A percentile compares a stretch with the other conserved stretches of the same genome.
phyloP scores from a whole-genome alignment of 1,284 basidiomycete genomes.

The Volvariella volvacea region DNA sequence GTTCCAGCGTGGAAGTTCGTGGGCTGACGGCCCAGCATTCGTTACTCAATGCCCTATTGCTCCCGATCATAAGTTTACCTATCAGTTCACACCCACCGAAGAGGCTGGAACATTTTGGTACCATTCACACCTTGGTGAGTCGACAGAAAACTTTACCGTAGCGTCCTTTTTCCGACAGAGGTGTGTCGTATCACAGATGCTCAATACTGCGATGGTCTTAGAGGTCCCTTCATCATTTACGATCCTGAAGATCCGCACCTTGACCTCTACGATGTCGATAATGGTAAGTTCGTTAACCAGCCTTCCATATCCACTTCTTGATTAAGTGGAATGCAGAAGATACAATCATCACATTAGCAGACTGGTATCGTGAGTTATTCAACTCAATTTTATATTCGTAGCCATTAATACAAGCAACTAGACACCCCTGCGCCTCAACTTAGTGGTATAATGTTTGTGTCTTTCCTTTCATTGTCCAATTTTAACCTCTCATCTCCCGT shows the following conservation, averaged over 20 bases:
- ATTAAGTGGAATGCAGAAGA: conserved; percentile 13
- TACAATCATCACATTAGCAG: conserved; percentile 21
- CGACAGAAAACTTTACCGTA: not conserved
- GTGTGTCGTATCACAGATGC: conserved; percentile 13
- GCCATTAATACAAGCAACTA: not conserved
- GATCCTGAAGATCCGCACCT: conserved; percentile 36
- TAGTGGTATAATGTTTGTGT: not conserved
- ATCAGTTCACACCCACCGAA: conserved; percentile 17
- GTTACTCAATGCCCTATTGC: conserved; percentile 39
- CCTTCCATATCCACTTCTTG: not conserved
- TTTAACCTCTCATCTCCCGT: conserved; percentile 27
- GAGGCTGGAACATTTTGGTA: conserved; percentile 31
- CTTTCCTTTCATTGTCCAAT: conserved; percentile 22
- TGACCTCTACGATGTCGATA: conserved; percentile 33
- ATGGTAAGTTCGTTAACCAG: not conserved
- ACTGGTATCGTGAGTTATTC: conserved; percentile 13
- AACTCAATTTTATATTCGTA: not conserved
- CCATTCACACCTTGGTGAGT: conserved; percentile 32
- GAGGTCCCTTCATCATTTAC: conserved; percentile 44
- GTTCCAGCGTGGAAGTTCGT: conserved; percentile 14
- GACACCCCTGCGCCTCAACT: not conserved
- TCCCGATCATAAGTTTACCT: conserved; percentile 21
- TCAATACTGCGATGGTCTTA: conserved; percentile 39
- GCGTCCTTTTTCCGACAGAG: not conserved
- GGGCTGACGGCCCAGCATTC: conserved; percentile 16